Base-by-base conservation (phyloP, 805 yeast species). In the Scheffersomyces lignosus region DNA sequence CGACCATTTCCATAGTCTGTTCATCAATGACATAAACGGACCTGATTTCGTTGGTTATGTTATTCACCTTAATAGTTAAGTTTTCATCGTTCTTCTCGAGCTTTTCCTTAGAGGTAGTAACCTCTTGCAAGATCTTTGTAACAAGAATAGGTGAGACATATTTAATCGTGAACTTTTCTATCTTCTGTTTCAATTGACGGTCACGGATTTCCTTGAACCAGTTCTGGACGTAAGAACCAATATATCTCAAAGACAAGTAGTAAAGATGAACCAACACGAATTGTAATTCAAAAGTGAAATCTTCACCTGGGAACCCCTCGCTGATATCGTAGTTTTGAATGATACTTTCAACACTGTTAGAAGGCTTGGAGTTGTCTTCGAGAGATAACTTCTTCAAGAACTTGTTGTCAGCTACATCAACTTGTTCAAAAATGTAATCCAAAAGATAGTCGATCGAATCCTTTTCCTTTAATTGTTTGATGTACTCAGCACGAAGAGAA, bases 1-100 rank as follows among this genome's bases (percentile, higher is more conserved):
- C 79, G 0, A 80, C 75, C 66, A 95, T 76, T 49, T 87, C 96
- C 74, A 90, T 72, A 17, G 77, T 78, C 52, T 89, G 95, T 38
- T 90, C 97, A 58, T 90, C 98, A 38, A 90, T 86, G 31, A 79
- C 67, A 56, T 86, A 89, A 1, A 73, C 65, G 1, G 88, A 82
- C 44, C 75, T 81, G 41, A 90, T 78, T 55, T 88, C 96, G 45
- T 78, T 77, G 2, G 78, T 66, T 3, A 71, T 66, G 36, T 66
- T 70, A 52, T 81, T 83, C 22, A 87, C 70, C 54, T 78, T 83
- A 33, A 88, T 75, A 1, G 74, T 71, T 58, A 78, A 69, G 20
- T 71, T 73, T 12, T 69, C 72, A 37, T 71, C 78, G 15, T 38
- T 51, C 14, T 41, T 47, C 20, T 52, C 52, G 16, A 64, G 45